Percentiles rank a stretch among this genome's conserved stretches.
Conservation (phyloP, 306 rosid genomes). For the Castanea sativa region DNA sequence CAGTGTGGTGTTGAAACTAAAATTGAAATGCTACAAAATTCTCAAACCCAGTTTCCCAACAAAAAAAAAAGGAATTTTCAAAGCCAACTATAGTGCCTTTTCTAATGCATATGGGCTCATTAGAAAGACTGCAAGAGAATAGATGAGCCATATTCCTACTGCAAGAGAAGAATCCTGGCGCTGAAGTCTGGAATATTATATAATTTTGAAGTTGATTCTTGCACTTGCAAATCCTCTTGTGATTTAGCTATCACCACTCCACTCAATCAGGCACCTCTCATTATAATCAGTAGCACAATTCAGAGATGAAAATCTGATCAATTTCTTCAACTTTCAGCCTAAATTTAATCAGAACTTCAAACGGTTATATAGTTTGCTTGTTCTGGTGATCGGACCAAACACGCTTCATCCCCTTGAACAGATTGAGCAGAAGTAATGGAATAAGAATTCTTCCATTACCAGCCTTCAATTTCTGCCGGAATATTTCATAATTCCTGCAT, state of each 20-base stretch:
- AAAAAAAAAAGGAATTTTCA: too few species aligned
- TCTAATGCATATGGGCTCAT: too few species aligned
- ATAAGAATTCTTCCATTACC: not conserved
- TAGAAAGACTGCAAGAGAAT: too few species aligned
- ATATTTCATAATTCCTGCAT: not conserved
- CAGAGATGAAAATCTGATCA: not conserved
- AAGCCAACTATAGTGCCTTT: too few species aligned
- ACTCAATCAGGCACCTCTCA: not conserved
- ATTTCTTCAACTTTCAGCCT: not conserved
- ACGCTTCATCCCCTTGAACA: constrained; percentile 56
- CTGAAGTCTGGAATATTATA: too few species aligned
- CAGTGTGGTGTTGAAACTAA: too few species aligned
- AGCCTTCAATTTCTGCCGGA: not conserved
- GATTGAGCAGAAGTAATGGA: constrained; percentile 13
- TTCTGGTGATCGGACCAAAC: constrained; percentile 46
- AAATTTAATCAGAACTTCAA: not conserved
- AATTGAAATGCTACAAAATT: too few species aligned
- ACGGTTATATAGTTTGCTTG: not conserved
- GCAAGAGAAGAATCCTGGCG: too few species aligned
- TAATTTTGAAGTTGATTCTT: too few species aligned
- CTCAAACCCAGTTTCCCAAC: too few species aligned
- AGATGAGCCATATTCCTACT: too few species aligned
- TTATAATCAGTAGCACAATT: not conserved
- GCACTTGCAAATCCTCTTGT: not conserved
- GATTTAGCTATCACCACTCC: not conserved